phyloP scores from a whole-genome alignment of 2,329 filamentous ascomycete genomes.

The Talaromyces funiculosus region DNA sequence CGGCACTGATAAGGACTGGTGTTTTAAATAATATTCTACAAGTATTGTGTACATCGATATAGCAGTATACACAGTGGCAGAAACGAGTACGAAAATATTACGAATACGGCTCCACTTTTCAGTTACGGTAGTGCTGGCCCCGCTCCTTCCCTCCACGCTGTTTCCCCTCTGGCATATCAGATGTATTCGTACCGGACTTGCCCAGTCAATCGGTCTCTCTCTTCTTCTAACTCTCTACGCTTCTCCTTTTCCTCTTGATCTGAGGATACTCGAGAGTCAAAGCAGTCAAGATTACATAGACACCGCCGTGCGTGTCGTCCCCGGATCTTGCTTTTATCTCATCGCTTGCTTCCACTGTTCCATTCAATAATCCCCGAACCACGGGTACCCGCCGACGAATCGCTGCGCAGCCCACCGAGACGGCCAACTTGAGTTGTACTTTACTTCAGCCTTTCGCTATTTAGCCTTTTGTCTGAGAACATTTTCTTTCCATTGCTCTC shows the following conservation, averaged over 20 bases:
- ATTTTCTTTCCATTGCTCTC: neutral
- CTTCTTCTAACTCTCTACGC: neutral
- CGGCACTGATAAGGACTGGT: neutral
- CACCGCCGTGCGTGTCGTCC: neutral
- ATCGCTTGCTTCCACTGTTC: neutral
- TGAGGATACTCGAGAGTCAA: neutral
- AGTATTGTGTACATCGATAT: neutral
- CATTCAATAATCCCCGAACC: slow-evolving; percentile 5
- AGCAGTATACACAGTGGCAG: neutral
- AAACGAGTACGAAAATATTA: neutral
- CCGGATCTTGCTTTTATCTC: neutral
- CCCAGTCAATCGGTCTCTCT: neutral
- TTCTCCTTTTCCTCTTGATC: no score
- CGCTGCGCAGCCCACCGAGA: neutral
- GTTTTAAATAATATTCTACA: no score
- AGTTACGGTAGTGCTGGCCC: neutral
- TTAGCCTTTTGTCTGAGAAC: neutral
- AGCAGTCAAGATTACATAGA: neutral
- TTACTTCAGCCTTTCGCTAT: neutral
- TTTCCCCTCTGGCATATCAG: neutral
- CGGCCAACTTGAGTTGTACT: neutral
- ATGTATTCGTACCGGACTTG: neutral
- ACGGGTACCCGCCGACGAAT: slow-evolving; percentile 9
- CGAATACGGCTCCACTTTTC: neutral
- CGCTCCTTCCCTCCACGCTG: slow-evolving; percentile 6